Conservation (phyloP, 1,284 basidiomycete species). For the Melampsora occidentalis region DNA sequence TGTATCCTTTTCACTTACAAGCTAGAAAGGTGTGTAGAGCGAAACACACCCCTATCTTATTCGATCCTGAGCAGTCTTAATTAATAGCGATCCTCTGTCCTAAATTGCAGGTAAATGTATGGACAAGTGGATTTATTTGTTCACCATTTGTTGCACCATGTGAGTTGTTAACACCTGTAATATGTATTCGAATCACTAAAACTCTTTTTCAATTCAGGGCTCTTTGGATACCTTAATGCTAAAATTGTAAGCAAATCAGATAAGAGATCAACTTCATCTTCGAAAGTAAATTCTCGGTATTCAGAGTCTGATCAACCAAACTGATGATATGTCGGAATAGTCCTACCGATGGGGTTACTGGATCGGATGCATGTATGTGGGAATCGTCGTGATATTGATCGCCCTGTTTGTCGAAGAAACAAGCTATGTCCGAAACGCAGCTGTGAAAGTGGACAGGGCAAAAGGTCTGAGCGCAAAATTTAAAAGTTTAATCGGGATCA, state of each 20-base stretch:
- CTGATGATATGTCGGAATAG: too few relatives aligned
- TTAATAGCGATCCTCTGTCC: too few relatives aligned
- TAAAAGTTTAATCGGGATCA: constrained; percentile 66
- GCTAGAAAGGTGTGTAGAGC: constrained; percentile 67
- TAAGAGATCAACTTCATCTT: too few relatives aligned
- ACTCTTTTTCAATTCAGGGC: constrained; percentile 15
- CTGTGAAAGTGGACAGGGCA: constrained; percentile 58
- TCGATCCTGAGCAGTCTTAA: too few relatives aligned
- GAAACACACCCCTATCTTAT: too few relatives aligned
- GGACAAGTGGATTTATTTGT: constrained; percentile 45
- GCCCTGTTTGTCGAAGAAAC: constrained; percentile 65
- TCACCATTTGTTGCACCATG: constrained; percentile 42
- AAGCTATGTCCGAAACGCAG: constrained; percentile 65
- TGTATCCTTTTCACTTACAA: constrained; percentile 72
- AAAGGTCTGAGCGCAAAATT: constrained; percentile 61
- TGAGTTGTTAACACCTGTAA: constrained; percentile 11
- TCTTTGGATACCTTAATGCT: constrained; percentile 38
- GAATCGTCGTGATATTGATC: constrained; percentile 62
- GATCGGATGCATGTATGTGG: constrained; percentile 63
- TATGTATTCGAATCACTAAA: not conserved
- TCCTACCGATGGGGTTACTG: constrained; percentile 70
- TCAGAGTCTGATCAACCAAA: too few relatives aligned
- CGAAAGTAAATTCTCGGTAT: too few relatives aligned
- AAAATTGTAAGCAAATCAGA: constrained; percentile 29
- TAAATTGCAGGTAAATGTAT: constrained; percentile 55